A percentile compares a stretch with the other conserved stretches of the same genome.
These are phyloP conservation scores for Aspergillus niger DNA, from an alignment of 2,329 filamentous ascomycete genomes.

Conservation along the genomic window DNA sequence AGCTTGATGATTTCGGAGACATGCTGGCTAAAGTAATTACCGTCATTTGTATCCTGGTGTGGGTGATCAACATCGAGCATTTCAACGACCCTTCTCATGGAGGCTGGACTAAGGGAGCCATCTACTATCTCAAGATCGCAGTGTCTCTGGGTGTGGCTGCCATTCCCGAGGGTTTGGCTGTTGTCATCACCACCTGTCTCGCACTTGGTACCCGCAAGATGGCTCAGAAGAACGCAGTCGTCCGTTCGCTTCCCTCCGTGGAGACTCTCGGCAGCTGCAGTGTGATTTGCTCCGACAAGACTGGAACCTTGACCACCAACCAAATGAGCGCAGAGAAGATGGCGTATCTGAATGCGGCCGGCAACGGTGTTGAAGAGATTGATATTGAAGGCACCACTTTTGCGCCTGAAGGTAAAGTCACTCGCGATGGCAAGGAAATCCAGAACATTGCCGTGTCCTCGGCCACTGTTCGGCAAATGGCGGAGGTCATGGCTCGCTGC, in stretches of 20 bases:
- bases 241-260: conserved; percentile 92
- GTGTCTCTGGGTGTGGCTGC: conserved; percentile 97
- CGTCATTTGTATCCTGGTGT: conserved; percentile 92
- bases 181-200: conserved; percentile 98
- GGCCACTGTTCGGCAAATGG: conserved; percentile 76
- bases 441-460: conserved; percentile 71
- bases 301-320: conserved; percentile 95
- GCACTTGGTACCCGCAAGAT: conserved; percentile 96
- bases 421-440: conserved; percentile 66
- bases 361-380: conserved; percentile 76
- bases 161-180: conserved; percentile 94
- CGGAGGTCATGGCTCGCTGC: conserved; percentile 71
- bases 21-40: conserved; percentile 96
- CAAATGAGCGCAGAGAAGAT: conserved; percentile 98
- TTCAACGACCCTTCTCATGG: conserved; percentile 95
- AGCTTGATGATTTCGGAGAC: conserved; percentile 97
- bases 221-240: conserved; percentile 97
- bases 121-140: conserved; percentile 99
- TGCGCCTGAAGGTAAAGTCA: conserved; percentile 75
- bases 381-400: conserved; percentile 94
- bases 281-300: conserved; percentile 99
- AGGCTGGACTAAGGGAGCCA: conserved; percentile 92
- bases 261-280: conserved; percentile 99
- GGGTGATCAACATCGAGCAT: conserved; percentile 97
- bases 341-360: conserved; percentile 75